Base-by-base conservation (phyloP, 2,329 filamentous ascomycete species). In the Tolypocladium inflatum region DNA sequence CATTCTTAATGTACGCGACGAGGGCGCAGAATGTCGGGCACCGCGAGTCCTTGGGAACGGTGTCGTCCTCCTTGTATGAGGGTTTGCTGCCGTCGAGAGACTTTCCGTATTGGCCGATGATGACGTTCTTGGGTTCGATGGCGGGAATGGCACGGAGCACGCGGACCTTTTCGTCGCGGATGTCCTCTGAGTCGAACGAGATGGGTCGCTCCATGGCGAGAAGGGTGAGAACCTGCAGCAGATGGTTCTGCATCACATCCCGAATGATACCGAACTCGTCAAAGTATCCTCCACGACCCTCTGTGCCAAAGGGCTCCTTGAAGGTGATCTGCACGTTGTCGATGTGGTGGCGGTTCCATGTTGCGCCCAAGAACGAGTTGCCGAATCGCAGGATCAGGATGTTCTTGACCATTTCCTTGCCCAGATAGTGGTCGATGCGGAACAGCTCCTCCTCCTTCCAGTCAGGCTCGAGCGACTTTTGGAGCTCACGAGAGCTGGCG, bases 381-480 rank as follows among this genome's bases (percentile, higher is more conserved):
- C 94, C 95, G 72, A 99, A 99, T 72, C 95, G 86, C 65, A 99
- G 84, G 67, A 99, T 97, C 65, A 99, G 83, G 66, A 99, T 95
- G 78, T 99, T 99, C 86, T 99, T 99, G 69, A 99, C 94, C 94
- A 99, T 99, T 78, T 99, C 94, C 83, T 99, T 99, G 69, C 95
- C 95, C 54, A 99, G 85, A 76, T 99, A 99, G 79, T 99, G 94
- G 74, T 99, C 94, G 70, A 99, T 99, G 71, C 94, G 91, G 86
- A 95, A 99, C 65, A 99, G 87, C 78, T 99, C 94, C 57, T 97
- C 93, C 77, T 99, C 95, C 71, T 90, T 94, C 95, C 94, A 99
- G 78, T 99, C 91, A 50, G 94, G 94, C 71, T 93, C 90, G 63
- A 99, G 85, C 9, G 94, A 95, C 74, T 90, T 91, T 73, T 97